Evolutionary conservation across 2,329 filamentous ascomycete species (phyloP).

Genomic region (Penicillium sp.): DNA sequence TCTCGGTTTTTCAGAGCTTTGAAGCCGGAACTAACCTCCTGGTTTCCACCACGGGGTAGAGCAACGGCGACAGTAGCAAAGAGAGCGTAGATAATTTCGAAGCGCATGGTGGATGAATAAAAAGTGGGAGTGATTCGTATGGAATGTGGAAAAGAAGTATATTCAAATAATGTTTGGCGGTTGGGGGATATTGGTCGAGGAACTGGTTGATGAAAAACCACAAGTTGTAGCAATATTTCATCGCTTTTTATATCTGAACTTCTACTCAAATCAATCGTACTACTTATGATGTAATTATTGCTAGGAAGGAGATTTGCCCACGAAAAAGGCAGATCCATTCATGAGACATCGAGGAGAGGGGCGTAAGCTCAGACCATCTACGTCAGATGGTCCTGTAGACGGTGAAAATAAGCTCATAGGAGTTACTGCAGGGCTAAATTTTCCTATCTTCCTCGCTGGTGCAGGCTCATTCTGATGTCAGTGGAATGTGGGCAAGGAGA

Average conservation of each 20-base stretch:
- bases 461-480: conserved; percentile 20
- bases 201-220: neutral
- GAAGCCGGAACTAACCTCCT: conserved; percentile 8
- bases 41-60: conserved; percentile 13
- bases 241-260: neutral
- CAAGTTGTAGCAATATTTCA: neutral
- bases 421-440: neutral
- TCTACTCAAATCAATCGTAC: too few relatives aligned
- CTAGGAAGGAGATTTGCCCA: neutral
- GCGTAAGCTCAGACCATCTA: neutral
- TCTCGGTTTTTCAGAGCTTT: neutral
- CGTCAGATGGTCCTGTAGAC: neutral
- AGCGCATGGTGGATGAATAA: conserved; percentile 16
- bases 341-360: neutral
- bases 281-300: neutral
- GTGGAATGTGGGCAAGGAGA: conserved; percentile 18
- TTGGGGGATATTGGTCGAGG: neutral
- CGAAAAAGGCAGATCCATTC: neutral
- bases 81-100: conserved; percentile 11
- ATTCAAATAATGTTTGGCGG: neutral
- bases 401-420: conserved; percentile 1
- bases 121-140: neutral
- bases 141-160: too few relatives aligned
- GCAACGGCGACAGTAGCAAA: conserved; percentile 15
- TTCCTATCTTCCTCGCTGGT: neutral